Evolutionary conservation across 805 yeast species (phyloP).

Genomic region (Saccharomycopsis amapae): DNA sequence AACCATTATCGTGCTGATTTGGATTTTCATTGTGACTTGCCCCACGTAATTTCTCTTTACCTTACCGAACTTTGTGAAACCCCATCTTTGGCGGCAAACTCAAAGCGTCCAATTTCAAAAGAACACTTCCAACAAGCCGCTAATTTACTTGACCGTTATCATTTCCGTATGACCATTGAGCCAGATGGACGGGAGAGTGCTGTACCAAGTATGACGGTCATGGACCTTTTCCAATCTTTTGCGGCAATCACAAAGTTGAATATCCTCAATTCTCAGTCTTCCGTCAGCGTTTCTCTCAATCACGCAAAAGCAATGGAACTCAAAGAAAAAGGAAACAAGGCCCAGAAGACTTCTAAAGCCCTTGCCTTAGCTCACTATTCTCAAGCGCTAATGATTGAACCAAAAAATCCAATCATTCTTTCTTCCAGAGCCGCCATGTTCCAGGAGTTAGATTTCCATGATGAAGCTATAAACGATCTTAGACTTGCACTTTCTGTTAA

Average conservation of each 20-base stretch:
- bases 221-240: not conserved
- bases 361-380: conserved; percentile 34
- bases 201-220: not conserved
- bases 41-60: not conserved
- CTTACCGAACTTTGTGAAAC: not conserved
- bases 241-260: not conserved
- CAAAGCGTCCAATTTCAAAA: not conserved
- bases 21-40: not conserved
- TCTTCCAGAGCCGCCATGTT: conserved; percentile 37
- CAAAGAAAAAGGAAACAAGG: conserved; percentile 82
- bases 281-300: conserved; percentile 38
- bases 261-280: not conserved
- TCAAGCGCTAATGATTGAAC: conserved; percentile 30
- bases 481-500: conserved; percentile 28
- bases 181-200: not conserved
- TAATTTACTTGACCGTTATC: not conserved
- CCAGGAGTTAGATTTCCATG: conserved; percentile 30
- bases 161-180: not conserved
- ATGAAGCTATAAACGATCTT: conserved; percentile 33
- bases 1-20: conserved; percentile 1
- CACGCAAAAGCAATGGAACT: conserved; percentile 68
- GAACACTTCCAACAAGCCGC: not conserved
- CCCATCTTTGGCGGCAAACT: not conserved
- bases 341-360: conserved; percentile 64
- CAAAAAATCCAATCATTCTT: conserved; percentile 29